phyloP scores from a whole-genome alignment of 148 eudicot genomes.

The Vaccinium macrocarpon region DNA sequence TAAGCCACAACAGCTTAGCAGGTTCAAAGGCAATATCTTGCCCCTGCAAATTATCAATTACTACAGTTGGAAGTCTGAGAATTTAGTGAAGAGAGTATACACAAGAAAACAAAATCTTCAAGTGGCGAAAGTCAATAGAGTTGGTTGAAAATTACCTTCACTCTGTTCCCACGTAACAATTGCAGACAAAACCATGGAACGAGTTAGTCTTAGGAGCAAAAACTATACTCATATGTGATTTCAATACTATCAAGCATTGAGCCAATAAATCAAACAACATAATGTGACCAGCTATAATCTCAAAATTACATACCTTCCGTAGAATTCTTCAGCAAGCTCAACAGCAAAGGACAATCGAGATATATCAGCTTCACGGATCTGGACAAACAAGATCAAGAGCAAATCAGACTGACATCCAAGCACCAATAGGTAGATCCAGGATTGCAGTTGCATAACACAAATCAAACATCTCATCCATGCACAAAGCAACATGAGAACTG shows the following conservation, averaged over 20 bases:
- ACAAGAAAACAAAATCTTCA: neutral
- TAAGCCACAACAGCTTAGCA: slow-evolving; percentile 92
- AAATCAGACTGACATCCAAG: neutral
- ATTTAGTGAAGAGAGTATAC: neutral
- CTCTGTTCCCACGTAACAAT: slow-evolving; percentile 44
- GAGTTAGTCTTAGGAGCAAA: slow-evolving; percentile 31
- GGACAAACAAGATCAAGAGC: slow-evolving; percentile 9
- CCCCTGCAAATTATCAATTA: slow-evolving; percentile 46
- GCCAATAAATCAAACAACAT: neutral
- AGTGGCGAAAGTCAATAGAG: neutral
- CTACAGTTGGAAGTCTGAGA: neutral
- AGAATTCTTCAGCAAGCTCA: slow-evolving; percentile 99
- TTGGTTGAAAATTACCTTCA: slow-evolving; percentile 56
- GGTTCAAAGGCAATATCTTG: slow-evolving; percentile 98
- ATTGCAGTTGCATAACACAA: neutral
- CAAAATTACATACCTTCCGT: slow-evolving; percentile 64
- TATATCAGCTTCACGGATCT: slow-evolving; percentile 98
- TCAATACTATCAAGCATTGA: too few species aligned
- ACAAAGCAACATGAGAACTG: neutral
- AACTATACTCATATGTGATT: too few species aligned
- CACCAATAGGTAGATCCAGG: neutral
- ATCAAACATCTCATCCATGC: neutral
- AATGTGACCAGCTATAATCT: neutral
- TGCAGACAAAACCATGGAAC: slow-evolving; percentile 19
- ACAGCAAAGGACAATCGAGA: slow-evolving; percentile 94